Base-by-base conservation (phyloP, 2,329 filamentous ascomycete species). In the Huntiella abstrusa region DNA sequence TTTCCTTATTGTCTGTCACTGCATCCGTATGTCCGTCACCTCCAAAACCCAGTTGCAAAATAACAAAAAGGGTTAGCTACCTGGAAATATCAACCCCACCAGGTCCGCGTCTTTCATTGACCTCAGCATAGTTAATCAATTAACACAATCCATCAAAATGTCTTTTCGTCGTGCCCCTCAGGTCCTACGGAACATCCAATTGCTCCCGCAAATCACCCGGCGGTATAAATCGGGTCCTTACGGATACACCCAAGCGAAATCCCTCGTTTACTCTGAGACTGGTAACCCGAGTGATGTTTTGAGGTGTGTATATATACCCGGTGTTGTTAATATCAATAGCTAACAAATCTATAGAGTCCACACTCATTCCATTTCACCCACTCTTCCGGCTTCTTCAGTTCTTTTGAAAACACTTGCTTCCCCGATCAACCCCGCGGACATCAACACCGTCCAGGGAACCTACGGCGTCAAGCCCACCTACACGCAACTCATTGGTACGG, bases 371-470 rank as follows among this genome's bases (percentile, higher is more conserved):
- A 84, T 88, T 58, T 80, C 80, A 3, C 82, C 83, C 3, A 71
- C 75, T 3, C 73, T 86, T 52, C 80, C 83, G 41, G 60, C 67
- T 33, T 63, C 62, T 41, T 64, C 70, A 41, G 64, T 92, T 54
- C 86, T 88, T 46, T 68, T 98, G 50, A 84, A 85, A 60, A 80
- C 91, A 55, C 83, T 98, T 55, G 83, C 87, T 32, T 77, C 86
- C 1, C 85, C 91, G 48, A 84, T 98, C 62, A 98, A 98, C 66
- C 91, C 91, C 17, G 87, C 91, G 57, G 91, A 98, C 64, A 83
- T 98, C 62, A 98, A 98, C 68, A 88, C 88, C 56, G 83, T 98
- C 57, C 91, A 98, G 67, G 91, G 91, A 53, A 86, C 88, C 3
- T 98, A 98, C 65, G 88, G 88, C 51, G 77, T 77, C 40, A 85